Conservation (phyloP, 2,329 filamentous ascomycete genomes). For the Epichloe sylvatica region DNA sequence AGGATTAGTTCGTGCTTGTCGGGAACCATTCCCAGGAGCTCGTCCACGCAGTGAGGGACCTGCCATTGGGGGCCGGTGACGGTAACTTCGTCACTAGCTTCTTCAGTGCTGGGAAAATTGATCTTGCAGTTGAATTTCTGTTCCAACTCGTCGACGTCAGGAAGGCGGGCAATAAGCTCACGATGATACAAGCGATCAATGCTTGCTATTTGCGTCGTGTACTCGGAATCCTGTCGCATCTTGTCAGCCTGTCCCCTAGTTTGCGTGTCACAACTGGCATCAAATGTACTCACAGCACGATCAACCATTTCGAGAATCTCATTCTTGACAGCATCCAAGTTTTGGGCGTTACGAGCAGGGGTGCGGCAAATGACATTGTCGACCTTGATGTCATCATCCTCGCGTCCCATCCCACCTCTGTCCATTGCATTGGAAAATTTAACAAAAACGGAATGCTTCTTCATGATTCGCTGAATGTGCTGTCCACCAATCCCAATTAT, state of each 20-base stretch:
- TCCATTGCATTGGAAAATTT: slow-evolving; percentile 99
- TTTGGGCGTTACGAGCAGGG: slow-evolving; percentile 91
- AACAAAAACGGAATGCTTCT: slow-evolving; percentile 98
- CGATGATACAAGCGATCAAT: slow-evolving; percentile 93
- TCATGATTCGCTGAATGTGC: slow-evolving; percentile 99
- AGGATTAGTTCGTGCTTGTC: slow-evolving; percentile 88
- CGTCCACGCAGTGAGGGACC: slow-evolving; percentile 90
- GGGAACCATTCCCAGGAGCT: slow-evolving; percentile 93
- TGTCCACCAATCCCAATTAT: slow-evolving; percentile 98
- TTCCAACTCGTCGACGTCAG: slow-evolving; percentile 85
- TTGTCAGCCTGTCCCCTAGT: not conserved
- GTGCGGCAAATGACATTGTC: slow-evolving; percentile 99
- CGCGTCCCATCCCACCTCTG: slow-evolving; percentile 71
- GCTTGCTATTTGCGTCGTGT: slow-evolving; percentile 83
- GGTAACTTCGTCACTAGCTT: slow-evolving; percentile 89
- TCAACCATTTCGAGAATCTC: slow-evolving; percentile 99
- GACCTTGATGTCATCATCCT: slow-evolving; percentile 96
- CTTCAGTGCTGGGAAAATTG: slow-evolving; percentile 91
- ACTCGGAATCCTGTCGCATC: slow-evolving; percentile 65
- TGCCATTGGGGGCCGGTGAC: slow-evolving; percentile 97
- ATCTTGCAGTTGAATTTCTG: slow-evolving; percentile 99
- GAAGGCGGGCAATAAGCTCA: slow-evolving; percentile 75
- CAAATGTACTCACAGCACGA: slow-evolving; percentile 51
- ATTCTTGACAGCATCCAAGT: slow-evolving; percentile 90
- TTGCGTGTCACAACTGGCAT: not conserved